These are phyloP conservation scores for Protomyces pachydermus DNA, from an alignment of 1,139 yeast genomes.

Conservation along the genomic window DNA sequence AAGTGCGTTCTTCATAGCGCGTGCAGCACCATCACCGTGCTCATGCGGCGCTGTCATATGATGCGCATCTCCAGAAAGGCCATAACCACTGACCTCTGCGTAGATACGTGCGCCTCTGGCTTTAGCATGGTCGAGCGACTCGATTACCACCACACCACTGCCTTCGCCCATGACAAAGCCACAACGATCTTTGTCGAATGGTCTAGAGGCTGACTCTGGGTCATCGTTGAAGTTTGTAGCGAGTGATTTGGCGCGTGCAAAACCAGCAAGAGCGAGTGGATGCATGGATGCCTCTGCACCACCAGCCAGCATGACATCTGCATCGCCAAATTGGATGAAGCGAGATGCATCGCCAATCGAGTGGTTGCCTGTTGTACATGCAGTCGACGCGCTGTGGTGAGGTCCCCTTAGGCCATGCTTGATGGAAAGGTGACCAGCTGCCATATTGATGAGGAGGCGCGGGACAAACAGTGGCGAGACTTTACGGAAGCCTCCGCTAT, in stretches of 20 bases:
- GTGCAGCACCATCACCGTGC: conserved; percentile 75
- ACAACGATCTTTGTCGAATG: conserved; percentile 70
- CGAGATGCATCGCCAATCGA: conserved; percentile 89
- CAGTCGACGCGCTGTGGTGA: conserved; percentile 82
- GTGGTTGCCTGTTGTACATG: conserved; percentile 95
- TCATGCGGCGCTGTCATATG: conserved; percentile 90
- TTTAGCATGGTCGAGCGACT: conserved; percentile 64
- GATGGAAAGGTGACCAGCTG: conserved; percentile 86
- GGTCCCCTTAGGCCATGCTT: conserved; percentile 67
- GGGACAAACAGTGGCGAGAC: conserved; percentile 87
- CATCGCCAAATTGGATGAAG: conserved; percentile 71
- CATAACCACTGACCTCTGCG: conserved; percentile 82
- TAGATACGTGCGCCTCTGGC: conserved; percentile 61
- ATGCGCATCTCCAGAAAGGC: conserved; percentile 83
- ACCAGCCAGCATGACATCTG: conserved; percentile 86
- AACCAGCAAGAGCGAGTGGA: conserved; percentile 85
- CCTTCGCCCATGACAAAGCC: conserved; percentile 97
- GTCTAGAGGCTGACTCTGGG: conserved; percentile 70
- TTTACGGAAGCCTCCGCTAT: conserved; percentile 56
- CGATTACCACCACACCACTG: conserved; percentile 66
- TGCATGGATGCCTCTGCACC: conserved; percentile 85
- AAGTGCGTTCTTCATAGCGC: conserved; percentile 78
- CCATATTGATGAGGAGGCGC: conserved; percentile 80
- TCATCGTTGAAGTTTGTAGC: conserved; percentile 57
- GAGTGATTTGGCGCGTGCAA: conserved; percentile 81